Evolutionary conservation across 257 asterid genomes (phyloP), one percentile per base, ranked within the genome.

Genomic region (Jaltomata sinuosa): DNA sequence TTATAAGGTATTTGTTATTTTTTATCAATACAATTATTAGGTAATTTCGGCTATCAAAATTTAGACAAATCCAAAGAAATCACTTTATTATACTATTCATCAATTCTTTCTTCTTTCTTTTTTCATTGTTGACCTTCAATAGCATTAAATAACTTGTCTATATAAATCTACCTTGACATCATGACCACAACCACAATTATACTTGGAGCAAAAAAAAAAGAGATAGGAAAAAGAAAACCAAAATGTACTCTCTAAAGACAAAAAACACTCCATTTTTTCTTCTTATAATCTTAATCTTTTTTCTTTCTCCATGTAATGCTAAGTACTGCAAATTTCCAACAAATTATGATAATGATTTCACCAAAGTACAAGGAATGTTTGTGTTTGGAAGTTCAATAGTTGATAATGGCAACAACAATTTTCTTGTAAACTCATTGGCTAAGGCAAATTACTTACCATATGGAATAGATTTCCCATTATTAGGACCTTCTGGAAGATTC

Each of bases 371-470:
- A 55, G 98, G 98, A 55, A 89, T 95, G 92, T 95, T 95, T 89
- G 95, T 93, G 8, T 95, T 95, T 87, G 98, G 98, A 32, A 95
- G 98, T 15, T 95, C 98, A 21, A 25, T 95, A 5, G 98, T 93
- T 32, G 98, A 95, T 82, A 92, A 92, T 88, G 98, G 98, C 34
- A 95, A 94, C 88, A 94, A 94, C 85, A 94, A 94, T 55, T 88
- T 88, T 87, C 89, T 92, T 21, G 8, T 80, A 45, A 89, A 90
- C 6, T 85, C 94, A 34, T 25, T 89, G 16, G 97, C 97, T 80
- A 94, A 87, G 32, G 98, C 88, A 6, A 89, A 94, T 72, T 94
- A 87, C 86, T 79, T 72, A 9, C 97, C 98, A 10, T 94, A 94
- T 80, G 98, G 98, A 32, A 32, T 92, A 25, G 98, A 94, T 62